A percentile compares a stretch with the other conserved stretches of the same genome.
These are phyloP conservation scores for Trichoderma polysporum DNA, from an alignment of 2,329 filamentous ascomycete genomes.

Conservation along the genomic window DNA sequence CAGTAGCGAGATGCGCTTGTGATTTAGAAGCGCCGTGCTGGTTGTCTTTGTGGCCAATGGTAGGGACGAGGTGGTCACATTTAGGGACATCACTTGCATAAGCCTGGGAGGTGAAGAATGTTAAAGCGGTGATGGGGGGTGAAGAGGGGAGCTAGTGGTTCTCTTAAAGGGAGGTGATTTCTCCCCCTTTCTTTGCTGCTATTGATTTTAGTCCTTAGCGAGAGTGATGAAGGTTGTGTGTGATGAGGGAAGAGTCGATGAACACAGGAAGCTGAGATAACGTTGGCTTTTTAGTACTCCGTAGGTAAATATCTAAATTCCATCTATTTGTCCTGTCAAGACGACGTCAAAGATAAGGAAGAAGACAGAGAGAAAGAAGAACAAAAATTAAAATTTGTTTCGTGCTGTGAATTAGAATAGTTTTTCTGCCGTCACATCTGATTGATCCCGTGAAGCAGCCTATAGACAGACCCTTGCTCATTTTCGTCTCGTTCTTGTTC, in stretches of 20 bases:
- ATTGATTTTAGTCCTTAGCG: background rate
- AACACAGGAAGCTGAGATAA: background rate
- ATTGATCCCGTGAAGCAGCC: background rate
- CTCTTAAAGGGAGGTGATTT: background rate
- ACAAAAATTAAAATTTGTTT: background rate
- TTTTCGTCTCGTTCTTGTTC: background rate
- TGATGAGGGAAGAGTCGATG: background rate
- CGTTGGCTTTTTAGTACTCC: background rate
- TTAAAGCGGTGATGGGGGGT: background rate
- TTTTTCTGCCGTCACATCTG: background rate
- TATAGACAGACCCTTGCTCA: background rate
- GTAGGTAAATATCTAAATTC: no score
- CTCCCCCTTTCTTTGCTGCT: background rate
- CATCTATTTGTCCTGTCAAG: no score
- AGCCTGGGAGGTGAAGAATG: background rate
- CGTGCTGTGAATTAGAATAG: background rate
- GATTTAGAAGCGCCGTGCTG: slow-evolving; percentile 18
- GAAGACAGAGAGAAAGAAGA: background rate
- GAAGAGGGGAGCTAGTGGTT: background rate
- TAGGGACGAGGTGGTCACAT: slow-evolving; percentile 23
- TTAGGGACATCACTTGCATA: slow-evolving; percentile 21
- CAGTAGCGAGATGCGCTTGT: background rate
- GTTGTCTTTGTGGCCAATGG: slow-evolving; percentile 15
- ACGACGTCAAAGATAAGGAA: background rate
- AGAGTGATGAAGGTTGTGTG: background rate